Percentiles rank a stretch among this genome's conserved stretches.
These are phyloP conservation scores for Arbutus unedo DNA, from an alignment of 148 eudicot genomes.

Conservation along the genomic window DNA sequence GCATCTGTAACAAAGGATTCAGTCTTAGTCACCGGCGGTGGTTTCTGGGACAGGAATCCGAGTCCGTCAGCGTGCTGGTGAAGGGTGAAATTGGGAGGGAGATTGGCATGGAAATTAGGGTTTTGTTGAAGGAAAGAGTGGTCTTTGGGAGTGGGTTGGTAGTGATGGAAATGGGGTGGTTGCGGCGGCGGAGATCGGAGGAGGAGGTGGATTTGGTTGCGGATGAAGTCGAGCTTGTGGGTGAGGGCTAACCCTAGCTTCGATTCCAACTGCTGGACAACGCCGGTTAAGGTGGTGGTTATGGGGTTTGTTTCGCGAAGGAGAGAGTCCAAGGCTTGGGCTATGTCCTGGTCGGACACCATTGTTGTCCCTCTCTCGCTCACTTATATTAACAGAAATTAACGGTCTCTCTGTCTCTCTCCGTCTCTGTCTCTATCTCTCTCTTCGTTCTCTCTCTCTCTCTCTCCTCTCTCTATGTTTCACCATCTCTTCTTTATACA, in stretches of 20 bases:
- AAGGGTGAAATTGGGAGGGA: constrained; percentile 26
- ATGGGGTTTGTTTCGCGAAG: constrained; percentile 51
- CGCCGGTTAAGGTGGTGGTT: constrained; percentile 41
- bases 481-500: background rate
- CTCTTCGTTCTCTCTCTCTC: constrained; percentile 3
- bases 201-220: constrained; percentile 42
- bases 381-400: constrained; percentile 8
- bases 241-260: constrained; percentile 57
- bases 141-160: constrained; percentile 25
- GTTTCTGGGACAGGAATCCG: constrained; percentile 15
- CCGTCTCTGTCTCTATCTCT: constrained; percentile 1
- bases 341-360: constrained; percentile 67
- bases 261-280: constrained; percentile 59
- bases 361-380: constrained; percentile 27
- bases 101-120: constrained; percentile 28
- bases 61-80: constrained; percentile 18
- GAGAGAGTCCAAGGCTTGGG: constrained; percentile 44
- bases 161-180: constrained; percentile 13
- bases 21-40: constrained; percentile 6
- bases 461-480: constrained; percentile 17
- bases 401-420: background rate
- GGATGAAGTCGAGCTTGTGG: constrained; percentile 66
- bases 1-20: constrained; percentile 4
- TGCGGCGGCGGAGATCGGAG: constrained; percentile 25
- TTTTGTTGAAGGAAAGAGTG: constrained; percentile 36